phyloP scores from a whole-genome alignment of 345 rosid species.

The Raphanus sativus region DNA sequence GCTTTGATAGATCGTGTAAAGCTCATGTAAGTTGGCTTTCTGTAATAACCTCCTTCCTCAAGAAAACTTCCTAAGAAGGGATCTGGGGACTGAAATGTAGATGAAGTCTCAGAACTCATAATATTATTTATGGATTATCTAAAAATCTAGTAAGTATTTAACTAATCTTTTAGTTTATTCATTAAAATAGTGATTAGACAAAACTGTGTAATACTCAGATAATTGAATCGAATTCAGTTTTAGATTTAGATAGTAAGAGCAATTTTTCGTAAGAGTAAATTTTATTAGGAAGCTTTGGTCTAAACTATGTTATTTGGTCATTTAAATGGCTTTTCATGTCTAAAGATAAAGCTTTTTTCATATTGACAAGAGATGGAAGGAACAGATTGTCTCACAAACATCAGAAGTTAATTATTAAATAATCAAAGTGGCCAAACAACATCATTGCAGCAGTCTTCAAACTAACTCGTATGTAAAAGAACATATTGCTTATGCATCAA shows the following conservation, averaged over 20 bases:
- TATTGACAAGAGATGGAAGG: no score
- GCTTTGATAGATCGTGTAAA: no score
- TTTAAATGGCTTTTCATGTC: no score
- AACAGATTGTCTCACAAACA: neutral
- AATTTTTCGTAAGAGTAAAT: neutral
- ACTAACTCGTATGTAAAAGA: neutral
- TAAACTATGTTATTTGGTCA: no score
- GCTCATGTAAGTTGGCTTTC: slow-evolving; percentile 77
- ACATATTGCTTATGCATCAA: no score
- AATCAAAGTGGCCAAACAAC: slow-evolving; percentile 15
- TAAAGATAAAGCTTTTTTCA: no score
- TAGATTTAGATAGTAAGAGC: neutral
- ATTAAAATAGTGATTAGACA: neutral
- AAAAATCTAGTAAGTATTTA: neutral
- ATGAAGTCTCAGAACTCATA: slow-evolving; percentile 63
- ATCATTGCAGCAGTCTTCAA: neutral
- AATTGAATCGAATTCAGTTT: neutral
- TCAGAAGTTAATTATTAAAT: neutral
- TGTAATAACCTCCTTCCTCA: slow-evolving; percentile 44
- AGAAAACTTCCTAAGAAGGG: slow-evolving; percentile 43
- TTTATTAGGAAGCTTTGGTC: no score
- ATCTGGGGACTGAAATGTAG: slow-evolving; percentile 54
- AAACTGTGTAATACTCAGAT: neutral
- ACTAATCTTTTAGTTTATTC: neutral
- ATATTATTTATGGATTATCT: no score